Base-by-base conservation (phyloP, 179 eudicot genomes). In the Nepenthes alata region DNA sequence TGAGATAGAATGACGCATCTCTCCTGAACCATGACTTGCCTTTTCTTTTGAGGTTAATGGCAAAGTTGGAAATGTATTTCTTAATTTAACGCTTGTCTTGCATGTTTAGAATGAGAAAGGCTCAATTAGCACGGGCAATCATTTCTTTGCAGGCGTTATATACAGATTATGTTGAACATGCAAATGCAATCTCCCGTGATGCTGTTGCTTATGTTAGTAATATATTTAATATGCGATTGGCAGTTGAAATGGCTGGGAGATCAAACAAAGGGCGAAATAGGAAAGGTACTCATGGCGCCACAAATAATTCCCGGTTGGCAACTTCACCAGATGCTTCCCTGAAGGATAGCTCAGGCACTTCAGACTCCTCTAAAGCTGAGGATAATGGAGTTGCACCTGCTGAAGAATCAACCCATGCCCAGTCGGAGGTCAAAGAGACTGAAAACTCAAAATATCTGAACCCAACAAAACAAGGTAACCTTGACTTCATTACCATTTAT, bases 181-280 rank as follows among this genome's bases (percentile, higher is more conserved):
- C 45, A 41, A 41, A 7, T 41, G 45, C 8, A 4, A 41, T 15
- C 7, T 9, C 25, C 37, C 5, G 57, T 34, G 37, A 55, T 55
- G 11, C 3, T 6, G 37, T 16, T 55, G 37, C 7, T 55, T 55
- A 25, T 55, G 37, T 55, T 54, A 11, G 11, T 49, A 11, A 49
- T 49, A 3, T 49, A 49, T 49, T 49, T 41, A 41, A 4, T 41
- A 11, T 49, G 53, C 1, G 11, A 49, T 49, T 4, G 4, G 11
- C 49, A 58, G 36, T 37, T 5, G 49, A 41, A 53, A 90, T 90
- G 97, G 97, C 95, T 5, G 97, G 97, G 51, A 90, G 83, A 77
- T 78, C 93, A 11, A 88, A 77, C 53, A 87, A 68, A 74, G 88
- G 73, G 67, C 82, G 63, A 74, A 90, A 85, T 54, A 66, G 78